Percentiles rank a stretch among this genome's conserved stretches.
Evolutionary conservation across 441 rosid genomes (phyloP).

Genomic region (Erysimum pusillum): DNA sequence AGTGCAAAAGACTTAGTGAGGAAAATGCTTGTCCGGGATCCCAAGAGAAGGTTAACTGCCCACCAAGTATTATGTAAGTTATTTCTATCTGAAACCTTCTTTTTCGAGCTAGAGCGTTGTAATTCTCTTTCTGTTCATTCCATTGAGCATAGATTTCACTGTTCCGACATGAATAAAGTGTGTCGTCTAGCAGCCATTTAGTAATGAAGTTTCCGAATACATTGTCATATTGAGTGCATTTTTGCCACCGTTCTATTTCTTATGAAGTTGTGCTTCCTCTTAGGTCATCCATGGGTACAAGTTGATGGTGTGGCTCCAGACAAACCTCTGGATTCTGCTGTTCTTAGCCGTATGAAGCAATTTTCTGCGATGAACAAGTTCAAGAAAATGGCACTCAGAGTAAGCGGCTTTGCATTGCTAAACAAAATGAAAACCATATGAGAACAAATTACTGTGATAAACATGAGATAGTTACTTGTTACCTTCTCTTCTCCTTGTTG

Average conservation of each 20-base stretch:
- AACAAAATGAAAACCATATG: constrained; percentile 1
- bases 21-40: constrained; percentile 94
- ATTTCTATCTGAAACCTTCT: constrained; percentile 8
- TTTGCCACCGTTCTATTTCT: constrained; percentile 4
- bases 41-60: constrained; percentile 79
- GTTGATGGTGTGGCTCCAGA: constrained; percentile 95
- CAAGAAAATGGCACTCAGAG: constrained; percentile 96
- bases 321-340: constrained; percentile 97
- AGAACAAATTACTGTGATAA: constrained; percentile 4
- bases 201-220: constrained; percentile 3
- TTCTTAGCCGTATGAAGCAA: constrained; percentile 92
- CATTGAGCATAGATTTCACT: constrained; percentile 3
- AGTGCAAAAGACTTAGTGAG: constrained; percentile 91
- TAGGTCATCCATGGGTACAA: constrained; percentile 99
- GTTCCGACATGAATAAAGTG: not conserved
- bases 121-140: constrained; percentile 6
- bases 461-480: constrained; percentile 7
- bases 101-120: not conserved
- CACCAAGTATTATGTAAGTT: constrained; percentile 95
- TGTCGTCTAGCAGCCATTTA: constrained; percentile 12
- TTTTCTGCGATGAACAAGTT: constrained; percentile 99
- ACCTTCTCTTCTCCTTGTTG: constrained; percentile 10
- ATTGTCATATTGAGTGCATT: constrained; percentile 17
- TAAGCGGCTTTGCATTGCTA: constrained; percentile 46
- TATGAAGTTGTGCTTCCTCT: constrained; percentile 16